Base-by-base conservation (phyloP, 306 rosid species). In the Lathyrus tuberosus region DNA sequence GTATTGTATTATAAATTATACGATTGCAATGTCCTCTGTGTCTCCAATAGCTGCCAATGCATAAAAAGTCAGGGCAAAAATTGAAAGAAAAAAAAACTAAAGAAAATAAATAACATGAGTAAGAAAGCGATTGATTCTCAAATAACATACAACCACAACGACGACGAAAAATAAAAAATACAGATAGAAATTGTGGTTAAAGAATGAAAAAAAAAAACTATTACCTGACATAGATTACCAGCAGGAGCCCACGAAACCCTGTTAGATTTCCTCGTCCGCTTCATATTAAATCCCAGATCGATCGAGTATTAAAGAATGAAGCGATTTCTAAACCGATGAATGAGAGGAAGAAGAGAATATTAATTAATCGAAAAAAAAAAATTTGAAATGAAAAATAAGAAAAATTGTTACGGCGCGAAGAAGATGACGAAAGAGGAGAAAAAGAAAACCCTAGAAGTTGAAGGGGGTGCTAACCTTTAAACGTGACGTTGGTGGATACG, bases 161-260 rank as follows among this genome's bases (percentile, higher is more conserved):
- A 12, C 4, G 13, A 12, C 7, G 13, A 43, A 15, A 17, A 69
- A 35, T 13, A 6, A 9, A 78, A 31, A 60, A 65, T 13, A 35
- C 4, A 41, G 3, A 8, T 8, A 17, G 2, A 7, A 71, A 30
- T 4, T 18, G 18, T 22, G 13, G 35, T 10, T 15, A 24, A 72
- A 6, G 3, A 79, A 44, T 18, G 40, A 66, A 38, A 58, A 78
- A 82, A 66, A 38, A 58, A 78, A 82, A 80, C 65, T 10, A 28
- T 85, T 87, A 92, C 97, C 97, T 89, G 97, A 87, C 90, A 83
- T 41, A 92, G 90, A 82, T 82, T 51, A 52, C 49, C 73, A 70
- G 80, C 92, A 24, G 82, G n/a, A 75, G 96, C 92, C 96, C 96
- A 89, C 40, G 96, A 84, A 67, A 92, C 89, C 65, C 85, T 61